Evolutionary conservation across 202 grass and related monocot genomes (phyloP).

Genomic region (Brachypodium distachyon): DNA sequence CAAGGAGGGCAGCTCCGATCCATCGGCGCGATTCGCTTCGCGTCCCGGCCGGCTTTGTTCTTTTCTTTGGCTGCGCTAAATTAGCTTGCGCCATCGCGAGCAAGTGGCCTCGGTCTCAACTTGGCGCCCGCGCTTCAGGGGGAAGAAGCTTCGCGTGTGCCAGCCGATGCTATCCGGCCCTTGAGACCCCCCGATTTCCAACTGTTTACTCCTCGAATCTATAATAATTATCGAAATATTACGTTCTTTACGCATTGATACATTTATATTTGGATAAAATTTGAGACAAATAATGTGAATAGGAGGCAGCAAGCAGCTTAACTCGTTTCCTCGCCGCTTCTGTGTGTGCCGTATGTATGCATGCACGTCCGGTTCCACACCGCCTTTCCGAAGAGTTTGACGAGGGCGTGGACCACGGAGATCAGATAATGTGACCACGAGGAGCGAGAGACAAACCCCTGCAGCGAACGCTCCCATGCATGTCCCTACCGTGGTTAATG

Average conservation of each 20-base stretch:
- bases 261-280: no score
- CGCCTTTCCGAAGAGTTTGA: neutral
- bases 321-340: neutral
- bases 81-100: neutral
- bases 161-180: neutral
- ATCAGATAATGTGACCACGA: no score
- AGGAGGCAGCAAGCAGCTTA: no score
- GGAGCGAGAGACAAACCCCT: no score
- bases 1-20: constrained; percentile 11
- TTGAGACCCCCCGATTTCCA: neutral
- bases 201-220: neutral
- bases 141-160: neutral
- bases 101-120: constrained; percentile 22
- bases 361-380: neutral
- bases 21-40: neutral
- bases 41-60: neutral
- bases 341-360: no score
- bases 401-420: neutral
- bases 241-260: no score
- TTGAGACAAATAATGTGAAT: no score
- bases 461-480: no score
- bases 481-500: no score
- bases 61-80: neutral
- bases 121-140: neutral
- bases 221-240: no score